Base-by-base conservation (phyloP, 169 alveolate genomes). In the Theileria orientalis region DNA sequence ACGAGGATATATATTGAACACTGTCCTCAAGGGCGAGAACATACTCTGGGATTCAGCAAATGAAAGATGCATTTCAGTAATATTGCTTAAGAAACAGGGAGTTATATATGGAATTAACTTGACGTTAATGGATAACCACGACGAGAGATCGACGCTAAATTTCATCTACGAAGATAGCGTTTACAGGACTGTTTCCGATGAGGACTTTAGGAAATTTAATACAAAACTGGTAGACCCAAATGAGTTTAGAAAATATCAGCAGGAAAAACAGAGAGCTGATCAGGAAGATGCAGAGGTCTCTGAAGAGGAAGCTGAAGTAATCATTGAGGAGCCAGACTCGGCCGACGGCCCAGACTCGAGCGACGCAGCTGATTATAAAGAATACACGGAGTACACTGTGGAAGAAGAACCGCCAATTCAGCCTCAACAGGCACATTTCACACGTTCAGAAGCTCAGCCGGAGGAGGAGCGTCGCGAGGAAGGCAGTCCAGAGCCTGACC, bases 1-100 rank as follows among this genome's bases (percentile, higher is more conserved):
- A 14, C 1, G 63, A 8, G 63, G 63, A 7, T 54, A 13, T 7
- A 33, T 54, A 8, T 8, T 54, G n/a, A 54, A 54, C 37, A 54
- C 32, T 27, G 63, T 54, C 33, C 32, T 54, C 5, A 54, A 54
- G n/a, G 63, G 63, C 11, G 63, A 54, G n/a, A 27, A 54, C 63
- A 54, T 54, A 19, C 8, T 54, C 33, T 54, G 63, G 63, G 63
- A 54, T 2, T 54, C 63, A 13, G 63, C 63, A 27, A 54, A 27
- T 27, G 63, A 54, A 54, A 8, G 63, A 6, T 54, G 63, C 33
- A n/a, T 19, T 21, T 54, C 63, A 16, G n/a, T 54, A 54, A 54
- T 16, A 54, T 23, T 54, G n/a, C 32, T 54, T 23, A 54, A 54
- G 33, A 54, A 54, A 33, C 8, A 54, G n/a, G 63, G 63, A 8